These are phyloP conservation scores for Acacia acuminata DNA, from an alignment of 306 rosid species.

Conservation along the genomic window DNA sequence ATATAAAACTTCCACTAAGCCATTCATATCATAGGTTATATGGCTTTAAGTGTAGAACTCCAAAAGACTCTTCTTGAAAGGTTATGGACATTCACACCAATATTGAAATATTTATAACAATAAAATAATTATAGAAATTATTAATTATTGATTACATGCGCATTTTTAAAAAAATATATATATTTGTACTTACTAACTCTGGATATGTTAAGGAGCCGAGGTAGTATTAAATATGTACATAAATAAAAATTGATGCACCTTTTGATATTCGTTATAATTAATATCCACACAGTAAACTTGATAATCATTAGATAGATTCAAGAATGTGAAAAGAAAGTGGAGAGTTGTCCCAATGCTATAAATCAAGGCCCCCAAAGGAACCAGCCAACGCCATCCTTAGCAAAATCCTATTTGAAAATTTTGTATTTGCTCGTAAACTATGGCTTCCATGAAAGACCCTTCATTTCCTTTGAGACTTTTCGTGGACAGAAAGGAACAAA, in stretches of 20 bases:
- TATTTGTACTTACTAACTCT: not conserved
- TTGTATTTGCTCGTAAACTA: too few relatives aligned
- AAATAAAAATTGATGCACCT: not conserved
- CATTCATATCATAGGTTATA: too few relatives aligned
- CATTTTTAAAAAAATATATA: not conserved
- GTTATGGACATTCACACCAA: too few relatives aligned
- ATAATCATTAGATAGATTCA: not conserved
- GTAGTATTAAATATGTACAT: not conserved
- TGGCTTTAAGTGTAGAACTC: too few relatives aligned
- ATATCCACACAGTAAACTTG: not conserved
- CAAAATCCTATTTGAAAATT: not conserved
- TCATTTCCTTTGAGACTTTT: too few relatives aligned
- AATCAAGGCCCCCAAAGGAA: not conserved
- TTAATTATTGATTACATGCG: not conserved
- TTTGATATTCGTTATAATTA: not conserved
- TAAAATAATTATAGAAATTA: too few relatives aligned
- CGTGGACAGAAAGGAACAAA: not conserved
- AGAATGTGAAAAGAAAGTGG: not conserved
- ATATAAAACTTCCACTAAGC: too few relatives aligned
- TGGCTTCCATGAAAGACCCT: too few relatives aligned
- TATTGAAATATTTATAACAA: too few relatives aligned
- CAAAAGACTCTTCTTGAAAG: too few relatives aligned
- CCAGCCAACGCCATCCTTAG: not conserved
- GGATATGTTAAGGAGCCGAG: too few relatives aligned
- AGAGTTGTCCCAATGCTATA: not conserved